Evolutionary conservation across 257 asterid genomes (phyloP).

Genomic region (Vinca minor): DNA sequence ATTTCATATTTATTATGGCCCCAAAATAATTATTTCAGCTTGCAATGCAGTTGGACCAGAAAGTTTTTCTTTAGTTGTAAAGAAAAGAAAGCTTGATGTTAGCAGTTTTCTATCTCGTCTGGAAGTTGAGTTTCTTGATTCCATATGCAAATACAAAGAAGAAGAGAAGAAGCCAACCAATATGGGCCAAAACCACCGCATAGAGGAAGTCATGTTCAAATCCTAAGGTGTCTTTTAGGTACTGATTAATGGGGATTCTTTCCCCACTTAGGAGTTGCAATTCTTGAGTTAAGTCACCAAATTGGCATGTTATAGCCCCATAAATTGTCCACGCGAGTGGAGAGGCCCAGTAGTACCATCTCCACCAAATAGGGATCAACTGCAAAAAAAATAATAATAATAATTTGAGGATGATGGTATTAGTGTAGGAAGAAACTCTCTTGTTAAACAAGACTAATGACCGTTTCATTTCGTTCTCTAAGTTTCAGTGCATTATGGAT

Average conservation of each 20-base stretch:
- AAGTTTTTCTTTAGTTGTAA: too few species aligned
- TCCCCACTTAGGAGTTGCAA: conserved; percentile 25
- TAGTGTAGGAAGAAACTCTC: neutral
- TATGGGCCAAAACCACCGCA: conserved; percentile 53
- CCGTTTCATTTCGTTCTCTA: too few species aligned
- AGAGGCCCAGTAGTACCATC: conserved; percentile 76
- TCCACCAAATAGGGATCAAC: conserved; percentile 69
- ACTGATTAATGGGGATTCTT: conserved; percentile 22
- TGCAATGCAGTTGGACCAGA: too few species aligned
- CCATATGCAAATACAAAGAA: conserved; percentile 25
- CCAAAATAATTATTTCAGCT: too few species aligned
- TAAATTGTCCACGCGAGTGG: conserved; percentile 2
- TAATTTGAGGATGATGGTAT: neutral
- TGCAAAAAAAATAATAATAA: too few species aligned
- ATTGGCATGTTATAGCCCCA: conserved; percentile 29
- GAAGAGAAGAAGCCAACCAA: conserved; percentile 73
- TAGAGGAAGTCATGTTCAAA: conserved; percentile 55
- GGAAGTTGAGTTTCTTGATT: conserved; percentile 74
- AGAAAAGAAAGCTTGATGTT: too few species aligned
- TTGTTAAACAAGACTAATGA: too few species aligned
- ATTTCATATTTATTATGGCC: too few species aligned
- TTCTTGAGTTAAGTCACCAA: conserved; percentile 37
- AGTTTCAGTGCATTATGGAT: neutral
- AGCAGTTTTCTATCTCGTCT: conserved; percentile 34
- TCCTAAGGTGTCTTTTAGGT: conserved; percentile 39